phyloP scores from a whole-genome alignment of 2,329 filamentous ascomycete species.

The Phoma sp. region DNA sequence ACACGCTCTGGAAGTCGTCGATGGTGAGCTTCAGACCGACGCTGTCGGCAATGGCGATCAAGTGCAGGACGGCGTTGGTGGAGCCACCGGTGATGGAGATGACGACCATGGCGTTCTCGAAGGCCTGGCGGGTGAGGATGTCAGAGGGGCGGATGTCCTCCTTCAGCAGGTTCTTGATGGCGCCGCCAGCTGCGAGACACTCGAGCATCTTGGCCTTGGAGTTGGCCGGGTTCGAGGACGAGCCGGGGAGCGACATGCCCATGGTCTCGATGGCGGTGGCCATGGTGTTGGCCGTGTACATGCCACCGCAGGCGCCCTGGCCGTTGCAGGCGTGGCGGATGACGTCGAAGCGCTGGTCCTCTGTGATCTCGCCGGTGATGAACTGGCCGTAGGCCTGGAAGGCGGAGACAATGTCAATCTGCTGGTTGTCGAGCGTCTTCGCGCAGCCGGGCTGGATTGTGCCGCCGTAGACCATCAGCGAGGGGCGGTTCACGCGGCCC shows the following conservation, averaged over 20 bases:
- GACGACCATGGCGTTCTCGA: slow-evolving; percentile 61
- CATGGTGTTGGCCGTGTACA: slow-evolving; percentile 66
- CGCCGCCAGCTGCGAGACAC: slow-evolving; percentile 58
- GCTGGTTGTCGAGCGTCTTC: slow-evolving; percentile 69
- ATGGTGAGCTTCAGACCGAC: slow-evolving; percentile 60
- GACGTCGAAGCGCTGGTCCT: slow-evolving; percentile 92
- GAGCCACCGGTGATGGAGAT: slow-evolving; percentile 60
- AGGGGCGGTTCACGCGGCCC: slow-evolving; percentile 91
- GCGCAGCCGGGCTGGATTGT: slow-evolving; percentile 93
- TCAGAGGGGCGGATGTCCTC: slow-evolving; percentile 59
- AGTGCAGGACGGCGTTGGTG: slow-evolving; percentile 60
- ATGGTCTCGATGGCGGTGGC: slow-evolving; percentile 60
- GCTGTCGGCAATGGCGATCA: slow-evolving; percentile 60
- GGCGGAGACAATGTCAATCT: slow-evolving; percentile 93
- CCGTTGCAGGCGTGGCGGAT: slow-evolving; percentile 91
- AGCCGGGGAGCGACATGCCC: slow-evolving; percentile 60
- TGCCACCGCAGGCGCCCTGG: slow-evolving; percentile 83
- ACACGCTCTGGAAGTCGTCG: slow-evolving; percentile 61
- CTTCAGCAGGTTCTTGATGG: slow-evolving; percentile 60
- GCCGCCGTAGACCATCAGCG: slow-evolving; percentile 97
- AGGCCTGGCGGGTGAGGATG: slow-evolving; percentile 57
- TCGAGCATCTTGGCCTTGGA: slow-evolving; percentile 60
- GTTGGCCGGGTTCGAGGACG: slow-evolving; percentile 59
- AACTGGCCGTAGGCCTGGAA: slow-evolving; percentile 99
- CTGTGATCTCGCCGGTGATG: slow-evolving; percentile 87